Percentiles rank a stretch among this genome's conserved stretches.
Evolutionary conservation across 768 basidiomycete genomes (phyloP).

Genomic region (Auricularia heimuer): DNA sequence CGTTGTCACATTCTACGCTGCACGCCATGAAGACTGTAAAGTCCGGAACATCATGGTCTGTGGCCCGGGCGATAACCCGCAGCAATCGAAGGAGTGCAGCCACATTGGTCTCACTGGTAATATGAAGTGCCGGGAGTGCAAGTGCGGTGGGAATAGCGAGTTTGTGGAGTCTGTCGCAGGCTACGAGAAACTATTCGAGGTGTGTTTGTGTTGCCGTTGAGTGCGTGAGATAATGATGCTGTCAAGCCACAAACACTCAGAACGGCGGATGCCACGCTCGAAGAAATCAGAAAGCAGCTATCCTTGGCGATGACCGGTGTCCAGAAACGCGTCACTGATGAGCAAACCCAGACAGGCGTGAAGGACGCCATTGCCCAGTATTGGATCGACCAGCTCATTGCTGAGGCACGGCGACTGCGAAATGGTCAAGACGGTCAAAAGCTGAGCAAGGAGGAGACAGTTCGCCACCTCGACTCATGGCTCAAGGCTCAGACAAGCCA

Average conservation of each 20-base stretch:
- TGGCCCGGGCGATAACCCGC: slow-evolving; percentile 14
- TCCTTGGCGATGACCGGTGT: slow-evolving; percentile 23
- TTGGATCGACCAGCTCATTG: slow-evolving; percentile 21
- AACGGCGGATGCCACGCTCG: too few species aligned
- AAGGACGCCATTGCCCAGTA: slow-evolving; percentile 27
- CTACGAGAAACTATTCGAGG: slow-evolving; percentile 7
- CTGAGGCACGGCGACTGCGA: too few species aligned
- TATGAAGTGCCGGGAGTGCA: slow-evolving; percentile 9
- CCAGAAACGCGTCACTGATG: slow-evolving; percentile 6
- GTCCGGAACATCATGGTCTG: slow-evolving; percentile 1
- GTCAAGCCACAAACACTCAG: too few species aligned
- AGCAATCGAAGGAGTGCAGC: slow-evolving; percentile 12
- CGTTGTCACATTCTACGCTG: slow-evolving; percentile 5
- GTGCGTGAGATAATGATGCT: too few species aligned
- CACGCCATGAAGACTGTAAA: background rate
- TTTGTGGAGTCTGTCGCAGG: slow-evolving; percentile 8
- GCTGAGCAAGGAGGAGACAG: too few species aligned
- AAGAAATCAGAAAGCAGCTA: slow-evolving; percentile 22
- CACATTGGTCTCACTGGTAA: slow-evolving; percentile 13
- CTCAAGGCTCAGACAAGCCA: too few species aligned
- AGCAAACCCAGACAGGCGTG: slow-evolving; percentile 19
- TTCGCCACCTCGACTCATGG: too few species aligned
- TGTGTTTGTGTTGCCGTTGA: background rate
- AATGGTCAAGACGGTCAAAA: too few species aligned
- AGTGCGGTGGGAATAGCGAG: slow-evolving; percentile 7